Evolutionary conservation across 345 rosid genomes (phyloP).

Genomic region (rapeseed (Brassica napus)): DNA sequence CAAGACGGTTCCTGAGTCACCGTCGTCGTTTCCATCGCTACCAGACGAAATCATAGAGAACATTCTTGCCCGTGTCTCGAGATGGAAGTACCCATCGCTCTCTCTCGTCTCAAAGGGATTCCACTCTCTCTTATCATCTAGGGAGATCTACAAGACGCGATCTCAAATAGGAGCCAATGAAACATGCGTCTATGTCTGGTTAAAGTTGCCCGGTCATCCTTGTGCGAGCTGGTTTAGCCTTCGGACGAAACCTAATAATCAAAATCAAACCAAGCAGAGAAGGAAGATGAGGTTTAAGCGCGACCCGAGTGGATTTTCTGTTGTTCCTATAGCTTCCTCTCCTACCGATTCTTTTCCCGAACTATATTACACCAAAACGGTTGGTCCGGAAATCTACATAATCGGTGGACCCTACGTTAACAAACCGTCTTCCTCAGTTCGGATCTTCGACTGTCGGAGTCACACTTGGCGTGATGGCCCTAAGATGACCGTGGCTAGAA

Average conservation of each 20-base stretch:
- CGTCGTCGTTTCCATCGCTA: not conserved
- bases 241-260: not conserved
- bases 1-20: not conserved
- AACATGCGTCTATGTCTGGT: not conserved
- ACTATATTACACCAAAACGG: not conserved
- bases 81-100: slow-evolving; percentile 55
- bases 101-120: slow-evolving; percentile 59
- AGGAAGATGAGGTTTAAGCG: not conserved
- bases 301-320: too few relatives aligned
- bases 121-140: slow-evolving; percentile 43
- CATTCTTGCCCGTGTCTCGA: slow-evolving; percentile 59
- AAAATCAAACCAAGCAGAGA: not conserved
- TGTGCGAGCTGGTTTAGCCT: not conserved
- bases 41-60: slow-evolving; percentile 5
- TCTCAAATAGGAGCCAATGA: not conserved
- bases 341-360: slow-evolving; percentile 26
- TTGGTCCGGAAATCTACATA: slow-evolving; percentile 51
- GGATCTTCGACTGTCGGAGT: slow-evolving; percentile 60
- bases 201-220: not conserved
- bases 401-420: slow-evolving; percentile 52
- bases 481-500: slow-evolving; percentile 44
- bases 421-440: slow-evolving; percentile 44
- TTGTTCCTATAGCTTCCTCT: not conserved
- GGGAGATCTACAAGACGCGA: not conserved
- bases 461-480: slow-evolving; percentile 61